These are phyloP conservation scores for Gentiana straminea DNA, from an alignment of 257 asterid species.

Conservation along the genomic window DNA sequence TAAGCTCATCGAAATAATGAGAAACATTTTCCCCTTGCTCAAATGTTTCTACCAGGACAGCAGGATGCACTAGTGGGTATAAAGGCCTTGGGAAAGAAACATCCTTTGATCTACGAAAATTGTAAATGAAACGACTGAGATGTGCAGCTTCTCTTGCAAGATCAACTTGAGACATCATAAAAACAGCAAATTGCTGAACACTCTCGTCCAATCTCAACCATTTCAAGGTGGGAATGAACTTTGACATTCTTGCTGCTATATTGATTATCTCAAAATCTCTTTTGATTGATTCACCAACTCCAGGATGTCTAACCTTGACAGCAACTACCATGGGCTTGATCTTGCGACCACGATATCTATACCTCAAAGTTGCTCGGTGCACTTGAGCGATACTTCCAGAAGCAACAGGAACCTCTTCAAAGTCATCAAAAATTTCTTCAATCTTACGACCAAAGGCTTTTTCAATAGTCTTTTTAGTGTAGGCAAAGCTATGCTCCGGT, in stretches of 20 bases:
- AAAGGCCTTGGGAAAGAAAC: slow-evolving; percentile 90
- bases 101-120: slow-evolving; percentile 78
- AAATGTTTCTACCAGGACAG: slow-evolving; percentile 84
- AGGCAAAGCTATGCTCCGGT: slow-evolving; percentile 82
- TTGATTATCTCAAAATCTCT: slow-evolving; percentile 78
- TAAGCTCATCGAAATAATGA: slow-evolving; percentile 49
- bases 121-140: slow-evolving; percentile 75
- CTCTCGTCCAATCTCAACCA: slow-evolving; percentile 93
- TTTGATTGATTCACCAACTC: slow-evolving; percentile 83
- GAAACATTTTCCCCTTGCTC: slow-evolving; percentile 85
- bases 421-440: slow-evolving; percentile 62
- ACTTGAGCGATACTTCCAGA: slow-evolving; percentile 93
- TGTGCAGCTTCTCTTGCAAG: slow-evolving; percentile 88
- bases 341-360: slow-evolving; percentile 46
- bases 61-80: slow-evolving; percentile 84
- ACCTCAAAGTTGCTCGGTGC: slow-evolving; percentile 59
- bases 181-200: slow-evolving; percentile 71
- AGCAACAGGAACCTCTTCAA: slow-evolving; percentile 80
- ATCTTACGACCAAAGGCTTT: slow-evolving; percentile 64
- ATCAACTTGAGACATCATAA: slow-evolving; percentile 93
- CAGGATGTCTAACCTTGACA: slow-evolving; percentile 86
- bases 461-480: slow-evolving; percentile 58
- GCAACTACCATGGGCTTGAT: slow-evolving; percentile 63
- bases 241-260: slow-evolving; percentile 56
- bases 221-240: slow-evolving; percentile 45